Evolutionary conservation across 2,329 filamentous ascomycete species (phyloP).

Genomic region (Apiospora marii): DNA sequence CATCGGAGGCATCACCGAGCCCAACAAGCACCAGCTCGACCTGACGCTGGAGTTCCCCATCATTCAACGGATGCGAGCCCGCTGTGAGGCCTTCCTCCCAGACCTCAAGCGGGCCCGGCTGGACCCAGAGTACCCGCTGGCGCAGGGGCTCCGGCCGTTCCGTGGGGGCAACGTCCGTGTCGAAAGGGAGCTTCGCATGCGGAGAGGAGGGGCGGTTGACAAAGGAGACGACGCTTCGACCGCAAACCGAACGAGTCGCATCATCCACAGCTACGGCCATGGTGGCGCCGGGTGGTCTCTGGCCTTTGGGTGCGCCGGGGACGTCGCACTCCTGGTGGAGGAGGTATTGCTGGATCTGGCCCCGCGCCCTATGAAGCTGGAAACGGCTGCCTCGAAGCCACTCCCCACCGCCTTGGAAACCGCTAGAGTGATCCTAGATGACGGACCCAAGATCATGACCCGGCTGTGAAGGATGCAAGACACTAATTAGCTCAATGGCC

Average conservation of each 20-base stretch:
- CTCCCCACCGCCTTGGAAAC: not conserved
- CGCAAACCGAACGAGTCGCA: slow-evolving; percentile 39
- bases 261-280: slow-evolving; percentile 54
- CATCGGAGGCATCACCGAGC: slow-evolving; percentile 48
- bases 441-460: not conserved
- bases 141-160: slow-evolving; percentile 52
- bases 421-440: not conserved
- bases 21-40: slow-evolving; percentile 45
- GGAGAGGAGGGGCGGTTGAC: not conserved
- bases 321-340: slow-evolving; percentile 45
- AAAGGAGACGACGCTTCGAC: slow-evolving; percentile 26
- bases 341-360: slow-evolving; percentile 38
- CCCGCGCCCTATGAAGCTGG: not conserved
- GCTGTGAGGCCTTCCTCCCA: slow-evolving; percentile 52
- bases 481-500: not conserved
- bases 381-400: not conserved
- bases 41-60: slow-evolving; percentile 48
- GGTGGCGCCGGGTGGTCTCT: slow-evolving; percentile 53
- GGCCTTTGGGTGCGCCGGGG: slow-evolving; percentile 48
- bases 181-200: slow-evolving; percentile 47
- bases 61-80: slow-evolving; percentile 50
- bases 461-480: not conserved
- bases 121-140: slow-evolving; percentile 50
- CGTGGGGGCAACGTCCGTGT: slow-evolving; percentile 49
- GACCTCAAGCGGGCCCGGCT: slow-evolving; percentile 48